A percentile compares a stretch with the other conserved stretches of the same genome.
phyloP scores from a whole-genome alignment of 1,284 basidiomycete species.

The Xerocomus minutiporus region DNA sequence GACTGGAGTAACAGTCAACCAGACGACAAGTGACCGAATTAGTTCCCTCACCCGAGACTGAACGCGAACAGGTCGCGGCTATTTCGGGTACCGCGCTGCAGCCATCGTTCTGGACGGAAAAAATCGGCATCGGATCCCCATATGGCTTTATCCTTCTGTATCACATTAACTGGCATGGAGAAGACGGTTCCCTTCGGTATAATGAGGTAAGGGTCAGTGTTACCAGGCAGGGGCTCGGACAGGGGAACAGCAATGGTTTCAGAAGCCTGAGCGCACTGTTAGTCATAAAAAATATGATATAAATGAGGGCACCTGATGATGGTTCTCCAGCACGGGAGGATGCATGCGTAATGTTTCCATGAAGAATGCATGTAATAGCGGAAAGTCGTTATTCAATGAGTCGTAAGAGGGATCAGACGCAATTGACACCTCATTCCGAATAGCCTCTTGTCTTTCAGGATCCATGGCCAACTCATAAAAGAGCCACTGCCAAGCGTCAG shows the following conservation, averaged over 20 bases:
- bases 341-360: conserved; percentile 57
- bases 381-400: conserved; percentile 43
- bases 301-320: conserved; percentile 45
- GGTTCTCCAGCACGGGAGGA: conserved; percentile 56
- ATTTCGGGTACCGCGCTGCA: conserved; percentile 36
- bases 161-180: conserved; percentile 52
- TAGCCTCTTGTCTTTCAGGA: conserved; percentile 40
- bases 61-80: conserved; percentile 51
- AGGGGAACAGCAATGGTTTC: conserved; percentile 48
- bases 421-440: conserved; percentile 46
- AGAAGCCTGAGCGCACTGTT: conserved; percentile 36
- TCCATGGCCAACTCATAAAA: conserved; percentile 53
- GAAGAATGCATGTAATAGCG: conserved; percentile 51
- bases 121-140: conserved; percentile 55
- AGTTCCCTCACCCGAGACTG: conserved; percentile 45
- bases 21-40: background rate
- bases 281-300: conserved; percentile 1
- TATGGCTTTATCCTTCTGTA: conserved; percentile 47
- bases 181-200: conserved; percentile 55
- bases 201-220: conserved; percentile 36
- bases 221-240: conserved; percentile 44
- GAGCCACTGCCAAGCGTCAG: conserved; percentile 42
- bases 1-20: conserved; percentile 34
- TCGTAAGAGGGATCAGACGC: conserved; percentile 47
- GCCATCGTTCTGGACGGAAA: conserved; percentile 59